Base-by-base conservation (phyloP, 805 yeast species). In the Kuraishia floccosa region DNA sequence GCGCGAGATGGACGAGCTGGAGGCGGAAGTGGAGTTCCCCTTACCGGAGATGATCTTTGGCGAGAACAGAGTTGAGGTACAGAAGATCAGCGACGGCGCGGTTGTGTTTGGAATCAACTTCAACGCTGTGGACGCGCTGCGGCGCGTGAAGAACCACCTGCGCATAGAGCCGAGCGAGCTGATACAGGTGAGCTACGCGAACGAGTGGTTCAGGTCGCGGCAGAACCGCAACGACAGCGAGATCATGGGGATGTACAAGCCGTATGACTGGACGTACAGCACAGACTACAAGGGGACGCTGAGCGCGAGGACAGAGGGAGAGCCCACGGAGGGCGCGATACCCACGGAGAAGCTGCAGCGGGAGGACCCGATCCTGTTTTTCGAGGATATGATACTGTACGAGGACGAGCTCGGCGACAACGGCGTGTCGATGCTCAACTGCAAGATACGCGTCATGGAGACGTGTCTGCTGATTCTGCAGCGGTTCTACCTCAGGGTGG, bases 41-140 rank as follows among this genome's bases (percentile, higher is more conserved):
- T 56, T 89, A 26, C 99, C 99, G 1, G 99, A 91, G 51, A 91
- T 91, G 97, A 86, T 91, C 5, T 91, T 91, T 56, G 97, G 97
- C 7, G 73, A 82, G 41, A 87, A 82, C 47, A 54, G 56, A 34
- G 73, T 86, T 8, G 67, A 63, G 30, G 48, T 86, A 8, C 65
- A 3, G 33, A 39, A 8, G 43, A 59, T 29, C 56, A 54, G 22
- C 70, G 69, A 59, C 37, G 50, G 23, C 3, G 12, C 6, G 17
- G 28, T 26, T 13, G n/a, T 26, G 9, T 47, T 50, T 17, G 43
- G 39, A n/a, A 63, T 89, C 10, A 64, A 60, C 26, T 86, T 87
- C 54, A 77, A 81, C 47, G 77, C 95, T 0, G 56, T 77, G 26
- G 91, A 80, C 46, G 96, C 94, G 0, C 53, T 81, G 32, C 70